phyloP scores from a whole-genome alignment of 345 rosid genomes.

The Cochlearia excelsa region DNA sequence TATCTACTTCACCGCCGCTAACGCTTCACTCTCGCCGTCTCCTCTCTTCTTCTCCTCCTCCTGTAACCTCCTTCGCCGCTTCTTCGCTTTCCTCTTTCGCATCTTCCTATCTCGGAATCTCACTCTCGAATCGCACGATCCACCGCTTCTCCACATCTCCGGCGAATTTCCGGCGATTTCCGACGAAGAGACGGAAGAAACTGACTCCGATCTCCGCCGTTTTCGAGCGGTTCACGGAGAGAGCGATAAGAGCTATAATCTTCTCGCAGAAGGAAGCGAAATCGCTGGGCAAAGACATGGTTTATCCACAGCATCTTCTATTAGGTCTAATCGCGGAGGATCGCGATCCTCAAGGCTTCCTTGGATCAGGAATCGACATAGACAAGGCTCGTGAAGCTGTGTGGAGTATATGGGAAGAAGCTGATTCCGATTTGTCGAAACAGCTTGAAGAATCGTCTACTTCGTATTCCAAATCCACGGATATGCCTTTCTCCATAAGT shows the following conservation, averaged over 20 bases:
- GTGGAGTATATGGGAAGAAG: constrained; percentile 54
- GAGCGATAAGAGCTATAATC: constrained; percentile 74
- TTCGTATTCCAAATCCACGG: constrained; percentile 41
- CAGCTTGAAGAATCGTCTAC: constrained; percentile 29
- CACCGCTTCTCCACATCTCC: constrained; percentile 25
- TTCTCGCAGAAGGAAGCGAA: constrained; percentile 84
- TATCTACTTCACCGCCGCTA: constrained; percentile 57
- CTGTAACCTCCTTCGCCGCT: constrained; percentile 33
- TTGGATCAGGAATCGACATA: constrained; percentile 66
- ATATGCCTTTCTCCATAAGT: constrained; percentile 71
- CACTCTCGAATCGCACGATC: constrained; percentile 41
- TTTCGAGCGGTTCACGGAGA: constrained; percentile 77
- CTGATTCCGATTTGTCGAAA: constrained; percentile 24
- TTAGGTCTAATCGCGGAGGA: constrained; percentile 78
- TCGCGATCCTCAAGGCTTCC: constrained; percentile 76
- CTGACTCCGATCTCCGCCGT: constrained; percentile 55
- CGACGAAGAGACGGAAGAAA: constrained; percentile 41
- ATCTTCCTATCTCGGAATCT: constrained; percentile 54
- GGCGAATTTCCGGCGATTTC: constrained; percentile 22
- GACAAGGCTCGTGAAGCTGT: constrained; percentile 77
- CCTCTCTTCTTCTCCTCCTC: constrained; percentile 27
- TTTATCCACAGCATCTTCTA: constrained; percentile 75
- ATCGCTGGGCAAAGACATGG: constrained; percentile 74
- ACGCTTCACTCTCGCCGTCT: constrained; percentile 50
- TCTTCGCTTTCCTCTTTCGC: constrained; percentile 44